Percentiles rank a stretch among this genome's conserved stretches.
These are phyloP conservation scores for Sabuloglossum arenarium DNA, from an alignment of 495 filamentous ascomycete species.

Conservation along the genomic window DNA sequence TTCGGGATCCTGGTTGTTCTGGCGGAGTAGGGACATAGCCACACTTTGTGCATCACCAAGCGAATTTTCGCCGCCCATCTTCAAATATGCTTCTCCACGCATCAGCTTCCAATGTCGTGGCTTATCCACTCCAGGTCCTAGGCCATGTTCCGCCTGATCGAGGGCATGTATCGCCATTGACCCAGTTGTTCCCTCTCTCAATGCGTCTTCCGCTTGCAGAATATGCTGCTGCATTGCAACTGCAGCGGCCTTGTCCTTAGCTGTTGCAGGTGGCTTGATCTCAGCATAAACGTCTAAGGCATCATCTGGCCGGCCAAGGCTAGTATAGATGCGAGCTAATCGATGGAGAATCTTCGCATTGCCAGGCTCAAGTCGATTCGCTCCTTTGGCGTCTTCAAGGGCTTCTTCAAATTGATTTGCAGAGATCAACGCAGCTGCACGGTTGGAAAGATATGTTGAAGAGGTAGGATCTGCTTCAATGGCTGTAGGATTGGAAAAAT, in stretches of 20 bases:
- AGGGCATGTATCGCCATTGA: slow-evolving; percentile 87
- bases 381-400: slow-evolving; percentile 62
- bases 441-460: slow-evolving; percentile 83
- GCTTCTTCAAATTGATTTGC: slow-evolving; percentile 56
- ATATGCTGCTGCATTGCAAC: slow-evolving; percentile 70
- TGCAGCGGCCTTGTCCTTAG: slow-evolving; percentile 61
- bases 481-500: slow-evolving; percentile 27
- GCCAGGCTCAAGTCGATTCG: slow-evolving; percentile 58
- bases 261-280: slow-evolving; percentile 54
- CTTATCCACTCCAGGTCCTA: slow-evolving; percentile 50
- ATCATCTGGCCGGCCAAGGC: slow-evolving; percentile 63
- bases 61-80: slow-evolving; percentile 76
- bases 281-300: slow-evolving; percentile 57
- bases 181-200: slow-evolving; percentile 49
- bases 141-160: slow-evolving; percentile 61
- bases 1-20: slow-evolving; percentile 82
- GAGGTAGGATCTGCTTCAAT: slow-evolving; percentile 60
- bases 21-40: slow-evolving; percentile 63
- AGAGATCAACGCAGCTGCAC: slow-evolving; percentile 82
- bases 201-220: slow-evolving; percentile 53
- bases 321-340: slow-evolving; percentile 72
- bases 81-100: slow-evolving; percentile 83
- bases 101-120: slow-evolving; percentile 87
- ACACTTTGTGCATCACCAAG: slow-evolving; percentile 83
- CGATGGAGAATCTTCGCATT: slow-evolving; percentile 78